A percentile compares a stretch with the other conserved stretches of the same genome.
phyloP scores from a whole-genome alignment of 202 grass and related monocot genomes.

The Carex sylvatica region DNA sequence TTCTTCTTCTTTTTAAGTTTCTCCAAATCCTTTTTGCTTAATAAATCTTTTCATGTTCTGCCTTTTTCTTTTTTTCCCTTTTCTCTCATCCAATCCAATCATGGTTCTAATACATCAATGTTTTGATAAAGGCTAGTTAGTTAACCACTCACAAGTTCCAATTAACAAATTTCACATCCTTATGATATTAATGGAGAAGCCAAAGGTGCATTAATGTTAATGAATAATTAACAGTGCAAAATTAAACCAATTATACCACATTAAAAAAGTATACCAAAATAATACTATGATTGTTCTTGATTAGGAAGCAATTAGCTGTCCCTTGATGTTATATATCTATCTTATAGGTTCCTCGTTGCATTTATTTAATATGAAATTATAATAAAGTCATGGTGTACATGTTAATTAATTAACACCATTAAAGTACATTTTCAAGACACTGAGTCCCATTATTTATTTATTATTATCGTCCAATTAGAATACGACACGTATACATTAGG shows the following conservation, averaged over 20 bases:
- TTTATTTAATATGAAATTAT: neutral
- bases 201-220: neutral
- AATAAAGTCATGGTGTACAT: neutral
- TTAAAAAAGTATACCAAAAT: neutral
- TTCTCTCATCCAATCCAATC: neutral
- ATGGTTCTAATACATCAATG: neutral
- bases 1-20: neutral
- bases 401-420: neutral
- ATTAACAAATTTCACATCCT: neutral
- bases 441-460: neutral
- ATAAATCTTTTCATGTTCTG: neutral
- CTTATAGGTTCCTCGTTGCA: neutral
- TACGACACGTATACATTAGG: neutral
- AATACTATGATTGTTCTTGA: neutral
- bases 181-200: neutral
- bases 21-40: neutral
- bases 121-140: no score
- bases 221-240: neutral
- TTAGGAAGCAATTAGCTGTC: conserved; percentile 3
- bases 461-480: neutral
- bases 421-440: neutral
- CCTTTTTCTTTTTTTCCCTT: neutral
- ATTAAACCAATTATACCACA: neutral
- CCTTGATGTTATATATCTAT: neutral
- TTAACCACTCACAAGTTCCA: neutral